Percentiles rank a stretch among this genome's conserved stretches.
Conservation (phyloP, 768 basidiomycete genomes). For the Podaxis mareebaensis region DNA sequence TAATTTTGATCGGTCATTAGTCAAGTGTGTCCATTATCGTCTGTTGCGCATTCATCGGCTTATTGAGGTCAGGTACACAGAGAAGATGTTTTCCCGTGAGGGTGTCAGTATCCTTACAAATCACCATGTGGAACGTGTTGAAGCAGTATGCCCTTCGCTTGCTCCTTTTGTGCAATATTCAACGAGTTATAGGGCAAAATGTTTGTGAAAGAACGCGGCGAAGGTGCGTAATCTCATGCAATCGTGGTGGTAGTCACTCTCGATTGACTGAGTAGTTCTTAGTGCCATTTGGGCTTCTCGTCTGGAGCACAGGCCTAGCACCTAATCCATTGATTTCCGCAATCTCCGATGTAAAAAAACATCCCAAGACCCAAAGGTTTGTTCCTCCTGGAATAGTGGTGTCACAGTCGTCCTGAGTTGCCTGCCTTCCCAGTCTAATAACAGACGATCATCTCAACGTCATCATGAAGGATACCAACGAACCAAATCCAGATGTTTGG, state of each 20-base stretch:
- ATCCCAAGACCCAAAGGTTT: conserved; percentile 57
- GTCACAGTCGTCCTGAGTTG: background rate
- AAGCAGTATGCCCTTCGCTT: conserved; percentile 40
- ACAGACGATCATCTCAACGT: conserved; percentile 65
- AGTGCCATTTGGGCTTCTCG: conserved; percentile 79
- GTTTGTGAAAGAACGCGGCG: conserved; percentile 70
- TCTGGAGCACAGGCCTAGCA: conserved; percentile 87
- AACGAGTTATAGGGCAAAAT: conserved; percentile 52
- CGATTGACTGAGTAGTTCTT: background rate
- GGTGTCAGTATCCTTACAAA: conserved; percentile 73
- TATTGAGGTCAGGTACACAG: conserved; percentile 53
- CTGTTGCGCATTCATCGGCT: background rate
- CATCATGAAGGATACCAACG: conserved; percentile 49
- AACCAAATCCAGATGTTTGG: conserved; percentile 66
- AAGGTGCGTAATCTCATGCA: conserved; percentile 42
- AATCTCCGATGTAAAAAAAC: conserved; percentile 60
- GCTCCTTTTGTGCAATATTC: background rate
- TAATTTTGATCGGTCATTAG: conserved; percentile 67
- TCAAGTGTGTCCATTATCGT: conserved; percentile 41
- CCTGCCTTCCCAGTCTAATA: conserved; percentile 28
- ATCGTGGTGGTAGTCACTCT: conserved; percentile 6
- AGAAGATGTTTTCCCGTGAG: conserved; percentile 69
- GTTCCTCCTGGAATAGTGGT: conserved; percentile 9
- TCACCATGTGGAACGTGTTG: conserved; percentile 72
- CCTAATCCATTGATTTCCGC: conserved; percentile 76